phyloP scores from a whole-genome alignment of 768 basidiomycete species.

The Ramaria sp. region DNA sequence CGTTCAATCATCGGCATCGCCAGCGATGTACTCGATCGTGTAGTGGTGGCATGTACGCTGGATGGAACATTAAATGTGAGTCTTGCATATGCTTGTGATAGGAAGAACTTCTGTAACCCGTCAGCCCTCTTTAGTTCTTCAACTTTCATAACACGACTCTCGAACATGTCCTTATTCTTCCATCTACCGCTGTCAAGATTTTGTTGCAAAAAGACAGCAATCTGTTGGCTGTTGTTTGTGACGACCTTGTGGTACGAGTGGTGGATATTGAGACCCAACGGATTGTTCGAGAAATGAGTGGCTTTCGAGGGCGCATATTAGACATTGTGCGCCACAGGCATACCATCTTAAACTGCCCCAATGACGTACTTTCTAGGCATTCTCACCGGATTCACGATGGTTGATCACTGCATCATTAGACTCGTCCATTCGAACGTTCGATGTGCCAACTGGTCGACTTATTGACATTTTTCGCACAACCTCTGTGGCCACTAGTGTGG shows the following conservation, averaged over 20 bases:
- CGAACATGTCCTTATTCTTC: conserved; percentile 52
- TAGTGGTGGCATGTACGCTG: conserved; percentile 73
- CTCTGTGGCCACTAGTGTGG: conserved; percentile 79
- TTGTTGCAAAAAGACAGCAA: conserved; percentile 77
- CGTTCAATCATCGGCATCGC: conserved; percentile 73
- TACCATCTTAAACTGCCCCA: conserved; percentile 1
- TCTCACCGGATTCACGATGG: conserved; percentile 95
- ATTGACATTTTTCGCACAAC: conserved; percentile 88
- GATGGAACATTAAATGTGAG: conserved; percentile 86
- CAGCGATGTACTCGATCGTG: conserved; percentile 74
- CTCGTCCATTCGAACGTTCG: conserved; percentile 88
- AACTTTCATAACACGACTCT: conserved; percentile 84
- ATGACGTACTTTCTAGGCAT: conserved; percentile 36
- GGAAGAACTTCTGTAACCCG: not conserved
- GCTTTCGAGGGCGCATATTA: conserved; percentile 75
- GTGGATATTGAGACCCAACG: conserved; percentile 86
- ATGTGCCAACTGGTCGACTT: conserved; percentile 84
- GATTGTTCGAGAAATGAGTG: conserved; percentile 81
- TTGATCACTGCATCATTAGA: conserved; percentile 82
- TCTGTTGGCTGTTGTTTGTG: conserved; percentile 72
- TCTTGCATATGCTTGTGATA: conserved; percentile 10
- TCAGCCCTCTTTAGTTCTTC: conserved; percentile 60
- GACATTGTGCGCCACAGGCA: conserved; percentile 55
- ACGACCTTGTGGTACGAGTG: conserved; percentile 77
- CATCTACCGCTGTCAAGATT: conserved; percentile 62